Percentiles rank a stretch among this genome's conserved stretches.
phyloP scores from a whole-genome alignment of 2,329 filamentous ascomycete species.

The Tricladium varicosporioides region DNA sequence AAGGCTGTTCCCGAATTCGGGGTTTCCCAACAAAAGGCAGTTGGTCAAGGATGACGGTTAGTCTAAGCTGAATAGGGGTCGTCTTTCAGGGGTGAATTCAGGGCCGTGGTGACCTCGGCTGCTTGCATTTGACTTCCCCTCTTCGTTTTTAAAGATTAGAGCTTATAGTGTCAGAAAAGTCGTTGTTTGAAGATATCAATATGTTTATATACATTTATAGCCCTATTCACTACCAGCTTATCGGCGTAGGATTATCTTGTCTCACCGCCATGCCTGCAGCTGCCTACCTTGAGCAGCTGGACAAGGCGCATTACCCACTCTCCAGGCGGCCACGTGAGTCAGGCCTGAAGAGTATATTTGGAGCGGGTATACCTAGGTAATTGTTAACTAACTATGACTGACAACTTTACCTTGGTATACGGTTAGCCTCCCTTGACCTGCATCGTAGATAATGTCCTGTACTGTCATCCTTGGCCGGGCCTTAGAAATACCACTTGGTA shows the following conservation, averaged over 20 bases:
- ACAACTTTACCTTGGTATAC: conserved; percentile 25
- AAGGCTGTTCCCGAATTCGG: neutral
- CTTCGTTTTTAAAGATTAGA: neutral
- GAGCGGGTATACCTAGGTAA: neutral
- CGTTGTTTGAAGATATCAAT: too few relatives aligned
- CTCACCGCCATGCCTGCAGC: neutral
- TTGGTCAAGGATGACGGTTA: neutral
- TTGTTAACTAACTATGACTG: conserved; percentile 10
- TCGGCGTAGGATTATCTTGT: neutral
- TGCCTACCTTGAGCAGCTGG: neutral
- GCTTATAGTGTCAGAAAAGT: too few relatives aligned
- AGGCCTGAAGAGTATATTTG: conserved; percentile 5
- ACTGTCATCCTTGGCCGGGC: conserved; percentile 29
- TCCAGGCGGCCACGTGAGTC: conserved; percentile 18
- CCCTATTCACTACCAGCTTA: neutral
- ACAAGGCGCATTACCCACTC: neutral
- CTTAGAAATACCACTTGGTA: conserved; percentile 7
- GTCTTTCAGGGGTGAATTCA: neutral
- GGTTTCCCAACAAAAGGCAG: neutral
- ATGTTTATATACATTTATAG: neutral
- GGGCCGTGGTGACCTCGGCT: neutral
- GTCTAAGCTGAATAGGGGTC: neutral
- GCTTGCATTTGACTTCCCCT: neutral
- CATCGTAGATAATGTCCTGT: conserved; percentile 32
- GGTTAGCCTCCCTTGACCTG: conserved; percentile 26